Percentiles rank a stretch among this genome's conserved stretches.
Evolutionary conservation across 1,284 basidiomycete genomes (phyloP).

Genomic region (Moesziomyces sp.): DNA sequence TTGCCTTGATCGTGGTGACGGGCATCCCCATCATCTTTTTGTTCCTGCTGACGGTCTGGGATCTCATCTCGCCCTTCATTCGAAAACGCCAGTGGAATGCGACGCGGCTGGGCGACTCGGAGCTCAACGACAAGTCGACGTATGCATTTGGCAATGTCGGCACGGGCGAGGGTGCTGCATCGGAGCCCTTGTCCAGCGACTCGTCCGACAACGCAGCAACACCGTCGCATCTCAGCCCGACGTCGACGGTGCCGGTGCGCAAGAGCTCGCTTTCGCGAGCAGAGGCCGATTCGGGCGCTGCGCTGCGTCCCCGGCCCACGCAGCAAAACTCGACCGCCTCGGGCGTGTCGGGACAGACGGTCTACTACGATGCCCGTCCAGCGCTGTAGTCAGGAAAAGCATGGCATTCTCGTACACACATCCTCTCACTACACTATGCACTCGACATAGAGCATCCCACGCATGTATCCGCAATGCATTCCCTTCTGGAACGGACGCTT

Average conservation of each 20-base stretch:
- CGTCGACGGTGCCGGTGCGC: constrained; percentile 1
- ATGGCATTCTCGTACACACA: too few species aligned
- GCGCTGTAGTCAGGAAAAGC: too few species aligned
- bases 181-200: constrained; percentile 14
- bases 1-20: constrained; percentile 60
- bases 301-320: constrained; percentile 10
- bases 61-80: constrained; percentile 53
- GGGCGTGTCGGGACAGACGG: constrained; percentile 29
- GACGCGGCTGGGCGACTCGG: constrained; percentile 32
- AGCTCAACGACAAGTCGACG: constrained; percentile 14
- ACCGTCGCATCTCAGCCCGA: neutral
- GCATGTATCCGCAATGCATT: too few species aligned
- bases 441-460: neutral
- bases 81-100: constrained; percentile 39
- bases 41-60: constrained; percentile 58
- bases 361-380: constrained; percentile 27
- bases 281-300: neutral
- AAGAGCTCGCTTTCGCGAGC: constrained; percentile 12
- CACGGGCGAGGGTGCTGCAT: constrained; percentile 2
- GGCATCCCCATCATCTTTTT: constrained; percentile 61
- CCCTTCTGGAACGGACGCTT: too few species aligned
- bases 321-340: constrained; percentile 34
- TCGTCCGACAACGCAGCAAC: constrained; percentile 19
- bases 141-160: constrained; percentile 38
- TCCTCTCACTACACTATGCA: too few species aligned